Evolutionary conservation across 805 yeast species (phyloP).

Genomic region (Diddensiella santjacobensis): DNA sequence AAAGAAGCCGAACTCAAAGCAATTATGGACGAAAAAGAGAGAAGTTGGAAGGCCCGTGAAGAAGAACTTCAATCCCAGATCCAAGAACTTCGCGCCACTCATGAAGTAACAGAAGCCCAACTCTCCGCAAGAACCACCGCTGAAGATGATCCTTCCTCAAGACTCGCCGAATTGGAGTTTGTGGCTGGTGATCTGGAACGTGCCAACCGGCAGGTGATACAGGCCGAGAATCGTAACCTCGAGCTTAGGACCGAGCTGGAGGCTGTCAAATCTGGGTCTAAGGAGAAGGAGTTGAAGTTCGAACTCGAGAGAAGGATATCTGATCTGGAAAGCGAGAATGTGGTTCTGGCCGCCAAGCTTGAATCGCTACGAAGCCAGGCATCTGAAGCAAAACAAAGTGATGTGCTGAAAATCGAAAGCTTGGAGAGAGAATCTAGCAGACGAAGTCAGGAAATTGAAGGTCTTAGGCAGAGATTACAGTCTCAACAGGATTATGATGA

Average conservation of each 20-base stretch:
- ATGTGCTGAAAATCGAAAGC: constrained; percentile 37
- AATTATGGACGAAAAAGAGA: constrained; percentile 68
- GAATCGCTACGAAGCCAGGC: constrained; percentile 42
- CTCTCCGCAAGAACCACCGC: constrained; percentile 19
- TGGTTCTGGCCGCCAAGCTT: constrained; percentile 53
- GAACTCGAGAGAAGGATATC: constrained; percentile 19
- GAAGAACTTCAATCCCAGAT: constrained; percentile 48
- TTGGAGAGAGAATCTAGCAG: constrained; percentile 46
- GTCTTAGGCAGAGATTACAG: constrained; percentile 47
- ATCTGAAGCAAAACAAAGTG: constrained; percentile 23
- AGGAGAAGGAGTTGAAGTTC: constrained; percentile 24
- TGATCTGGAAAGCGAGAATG: constrained; percentile 51
- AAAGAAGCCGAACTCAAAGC: constrained; percentile 6
- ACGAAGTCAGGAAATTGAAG: constrained; percentile 47
- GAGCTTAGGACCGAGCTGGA: constrained; percentile 65
- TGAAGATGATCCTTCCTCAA: constrained; percentile 11
- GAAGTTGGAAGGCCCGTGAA: constrained; percentile 63
- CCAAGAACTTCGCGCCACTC: constrained; percentile 52
- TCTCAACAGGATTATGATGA: constrained; percentile 72
- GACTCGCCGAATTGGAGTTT: constrained; percentile 49
- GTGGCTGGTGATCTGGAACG: constrained; percentile 72
- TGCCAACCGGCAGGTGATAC: constrained; percentile 61
- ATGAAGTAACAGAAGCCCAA: constrained; percentile 62
- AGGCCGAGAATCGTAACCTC: constrained; percentile 75
- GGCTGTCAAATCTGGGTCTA: constrained; percentile 43